A percentile compares a stretch with the other conserved stretches of the same genome.
Conservation (phyloP, 2,329 filamentous ascomycete genomes). For the Chalaropsis ovoidea region DNA sequence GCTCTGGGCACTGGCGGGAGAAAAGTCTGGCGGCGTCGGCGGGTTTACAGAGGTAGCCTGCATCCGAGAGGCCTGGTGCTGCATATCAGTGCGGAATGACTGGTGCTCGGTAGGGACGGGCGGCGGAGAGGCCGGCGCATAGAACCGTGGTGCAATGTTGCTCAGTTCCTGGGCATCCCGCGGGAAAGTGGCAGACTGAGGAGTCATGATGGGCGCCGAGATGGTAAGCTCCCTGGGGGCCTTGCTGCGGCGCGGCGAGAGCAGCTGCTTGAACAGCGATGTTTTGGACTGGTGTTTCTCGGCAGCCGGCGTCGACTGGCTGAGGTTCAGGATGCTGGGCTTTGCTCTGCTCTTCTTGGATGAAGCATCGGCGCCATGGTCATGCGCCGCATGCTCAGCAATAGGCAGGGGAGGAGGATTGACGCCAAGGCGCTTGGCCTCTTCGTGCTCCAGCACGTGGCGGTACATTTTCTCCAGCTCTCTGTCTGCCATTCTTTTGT, state of each 20-base stretch:
- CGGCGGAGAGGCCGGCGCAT: slow-evolving; percentile 48
- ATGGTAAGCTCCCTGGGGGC: slow-evolving; percentile 44
- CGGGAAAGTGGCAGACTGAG: slow-evolving; percentile 50
- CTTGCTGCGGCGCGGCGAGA: slow-evolving; percentile 46
- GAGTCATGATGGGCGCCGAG: slow-evolving; percentile 56
- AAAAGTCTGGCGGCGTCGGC: slow-evolving; percentile 38
- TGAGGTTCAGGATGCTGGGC: slow-evolving; percentile 43
- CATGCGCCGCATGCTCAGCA: not conserved
- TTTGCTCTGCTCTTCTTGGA: slow-evolving; percentile 42
- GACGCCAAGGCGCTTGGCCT: slow-evolving; percentile 49
- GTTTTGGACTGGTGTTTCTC: slow-evolving; percentile 47
- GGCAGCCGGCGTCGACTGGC: slow-evolving; percentile 31
- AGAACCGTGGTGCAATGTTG: slow-evolving; percentile 48
- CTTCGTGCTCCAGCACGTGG: slow-evolving; percentile 83
- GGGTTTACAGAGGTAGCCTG: not conserved
- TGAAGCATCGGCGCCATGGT: not conserved
- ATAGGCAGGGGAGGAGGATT: slow-evolving; percentile 24
- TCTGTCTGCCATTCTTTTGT: slow-evolving; percentile 63
- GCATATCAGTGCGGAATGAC: slow-evolving; percentile 33
- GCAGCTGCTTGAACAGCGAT: slow-evolving; percentile 51
- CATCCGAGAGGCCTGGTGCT: slow-evolving; percentile 27
- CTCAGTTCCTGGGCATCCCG: slow-evolving; percentile 49
- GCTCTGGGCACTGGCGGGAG: slow-evolving; percentile 38
- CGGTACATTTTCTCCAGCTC: slow-evolving; percentile 87
- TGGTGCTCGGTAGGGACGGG: slow-evolving; percentile 33